phyloP scores from a whole-genome alignment of 306 rosid genomes.

The Dalbergia cultrata region DNA sequence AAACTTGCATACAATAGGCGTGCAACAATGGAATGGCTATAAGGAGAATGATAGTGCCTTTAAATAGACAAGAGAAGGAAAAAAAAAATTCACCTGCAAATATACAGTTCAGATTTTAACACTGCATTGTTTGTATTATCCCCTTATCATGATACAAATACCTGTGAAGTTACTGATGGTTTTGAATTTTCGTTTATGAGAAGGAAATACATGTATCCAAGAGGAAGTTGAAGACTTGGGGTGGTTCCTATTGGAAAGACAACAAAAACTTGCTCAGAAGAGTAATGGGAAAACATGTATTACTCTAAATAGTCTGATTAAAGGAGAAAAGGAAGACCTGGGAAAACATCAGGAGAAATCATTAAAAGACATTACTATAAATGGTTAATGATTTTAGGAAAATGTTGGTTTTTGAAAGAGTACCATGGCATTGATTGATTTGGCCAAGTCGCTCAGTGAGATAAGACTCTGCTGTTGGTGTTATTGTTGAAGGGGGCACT shows the following conservation, averaged over 20 bases:
- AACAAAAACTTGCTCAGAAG: neutral
- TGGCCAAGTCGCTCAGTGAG: neutral
- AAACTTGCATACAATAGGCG: no score
- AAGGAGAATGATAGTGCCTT: neutral
- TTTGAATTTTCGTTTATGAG: neutral
- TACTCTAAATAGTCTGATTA: neutral
- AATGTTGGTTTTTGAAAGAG: constrained; percentile 15
- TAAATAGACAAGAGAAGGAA: neutral
- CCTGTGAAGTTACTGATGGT: neutral
- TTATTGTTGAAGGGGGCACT: neutral
- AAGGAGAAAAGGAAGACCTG: neutral
- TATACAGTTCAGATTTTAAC: neutral
- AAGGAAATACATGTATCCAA: neutral
- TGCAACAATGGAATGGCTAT: neutral
- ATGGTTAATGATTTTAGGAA: neutral
- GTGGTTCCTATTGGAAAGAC: neutral
- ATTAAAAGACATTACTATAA: neutral
- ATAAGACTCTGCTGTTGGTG: neutral
- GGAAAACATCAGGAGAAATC: neutral
- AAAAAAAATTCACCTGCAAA: neutral
- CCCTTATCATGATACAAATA: neutral
- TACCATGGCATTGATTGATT: neutral
- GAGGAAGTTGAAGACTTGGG: neutral
- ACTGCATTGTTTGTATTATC: neutral
- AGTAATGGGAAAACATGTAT: no score